Evolutionary conservation across 2,329 filamentous ascomycete genomes (phyloP).

Genomic region (Knufia fluminis): DNA sequence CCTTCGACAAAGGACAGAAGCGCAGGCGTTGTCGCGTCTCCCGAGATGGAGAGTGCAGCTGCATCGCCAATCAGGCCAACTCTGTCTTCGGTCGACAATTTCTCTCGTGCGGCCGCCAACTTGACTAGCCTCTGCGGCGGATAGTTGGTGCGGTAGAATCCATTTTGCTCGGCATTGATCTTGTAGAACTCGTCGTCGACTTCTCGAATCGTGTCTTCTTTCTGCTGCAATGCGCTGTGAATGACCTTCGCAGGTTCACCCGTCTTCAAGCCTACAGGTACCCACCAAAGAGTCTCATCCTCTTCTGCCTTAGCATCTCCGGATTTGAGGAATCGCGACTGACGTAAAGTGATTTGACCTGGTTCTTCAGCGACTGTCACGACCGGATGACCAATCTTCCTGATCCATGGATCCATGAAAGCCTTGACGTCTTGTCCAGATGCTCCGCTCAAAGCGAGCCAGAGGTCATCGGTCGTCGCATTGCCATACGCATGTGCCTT

Average conservation of each 20-base stretch:
- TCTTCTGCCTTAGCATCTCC: constrained; percentile 88
- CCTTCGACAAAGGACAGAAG: constrained; percentile 75
- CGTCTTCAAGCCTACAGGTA: constrained; percentile 77
- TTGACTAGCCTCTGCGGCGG: constrained; percentile 72
- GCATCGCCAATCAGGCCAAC: constrained; percentile 88
- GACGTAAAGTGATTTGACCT: constrained; percentile 70
- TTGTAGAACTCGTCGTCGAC: constrained; percentile 79
- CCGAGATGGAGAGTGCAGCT: constrained; percentile 77
- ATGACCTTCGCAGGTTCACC: constrained; percentile 57
- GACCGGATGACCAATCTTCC: constrained; percentile 89
- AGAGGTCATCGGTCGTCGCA: constrained; percentile 83
- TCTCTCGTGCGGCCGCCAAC: constrained; percentile 66
- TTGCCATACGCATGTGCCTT: constrained; percentile 78
- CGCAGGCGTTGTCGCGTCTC: constrained; percentile 70
- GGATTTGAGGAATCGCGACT: constrained; percentile 81
- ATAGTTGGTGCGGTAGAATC: constrained; percentile 90
- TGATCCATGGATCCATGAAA: constrained; percentile 93
- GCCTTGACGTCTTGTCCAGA: constrained; percentile 77
- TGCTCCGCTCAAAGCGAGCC: constrained; percentile 76
- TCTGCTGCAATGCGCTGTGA: constrained; percentile 61
- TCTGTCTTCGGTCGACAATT: constrained; percentile 76
- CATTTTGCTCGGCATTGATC: constrained; percentile 79
- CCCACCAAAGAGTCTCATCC: constrained; percentile 90
- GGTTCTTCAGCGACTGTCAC: constrained; percentile 76
- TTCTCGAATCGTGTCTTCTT: constrained; percentile 61